Evolutionary conservation across 805 yeast genomes (phyloP), one percentile per base, ranked within the genome.

Genomic region (Jamesozyma gamospora): DNA sequence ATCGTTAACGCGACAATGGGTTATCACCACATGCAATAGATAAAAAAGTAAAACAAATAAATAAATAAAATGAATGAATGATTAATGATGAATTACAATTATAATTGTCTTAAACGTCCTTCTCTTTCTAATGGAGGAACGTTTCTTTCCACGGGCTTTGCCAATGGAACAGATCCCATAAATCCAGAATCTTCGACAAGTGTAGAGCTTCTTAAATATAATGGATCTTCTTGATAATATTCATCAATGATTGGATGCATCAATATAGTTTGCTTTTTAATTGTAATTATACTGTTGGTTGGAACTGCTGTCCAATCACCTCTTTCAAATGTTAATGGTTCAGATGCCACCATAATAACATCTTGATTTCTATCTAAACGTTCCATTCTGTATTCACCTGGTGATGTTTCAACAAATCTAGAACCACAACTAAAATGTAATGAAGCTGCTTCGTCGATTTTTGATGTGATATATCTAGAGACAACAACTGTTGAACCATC

Each of bases 221-320:
- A 60, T 40, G 86, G 84, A 41, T 81, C 82, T 28, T 70, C 71
- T 52, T 82, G 85, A 62, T 78, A 88, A 64, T 78, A 88, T 60
- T 92, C 95, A 58, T 92, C 97, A 35, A 71, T 66, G 32, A 92
- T 83, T 2, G 98, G 98, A 57, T 88, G 95, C 64, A 92, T 65
- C 35, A 92, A 66, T 3, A 92, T 92, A 1, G 94, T 85, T 58
- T 88, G 95, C 41, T 77, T 79, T 47, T 77, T 79, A 43, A 92
- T 77, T 0, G 95, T 83, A 13, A 92, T 60, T 1, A 81, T 66
- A 3, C 96, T 82, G 58, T 92, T 92, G 1, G 97, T 82, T 2
- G 97, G 97, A 1, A 92, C 94, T 3, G 96, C 80, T 37, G 90
- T 83, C 98, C 98, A 92, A 62, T 92, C 98, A 30, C 88, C 90